Evolutionary conservation across 2,329 filamentous ascomycete species (phyloP), one percentile per base, ranked within the genome.

Genomic region (Eutypella sp.): DNA sequence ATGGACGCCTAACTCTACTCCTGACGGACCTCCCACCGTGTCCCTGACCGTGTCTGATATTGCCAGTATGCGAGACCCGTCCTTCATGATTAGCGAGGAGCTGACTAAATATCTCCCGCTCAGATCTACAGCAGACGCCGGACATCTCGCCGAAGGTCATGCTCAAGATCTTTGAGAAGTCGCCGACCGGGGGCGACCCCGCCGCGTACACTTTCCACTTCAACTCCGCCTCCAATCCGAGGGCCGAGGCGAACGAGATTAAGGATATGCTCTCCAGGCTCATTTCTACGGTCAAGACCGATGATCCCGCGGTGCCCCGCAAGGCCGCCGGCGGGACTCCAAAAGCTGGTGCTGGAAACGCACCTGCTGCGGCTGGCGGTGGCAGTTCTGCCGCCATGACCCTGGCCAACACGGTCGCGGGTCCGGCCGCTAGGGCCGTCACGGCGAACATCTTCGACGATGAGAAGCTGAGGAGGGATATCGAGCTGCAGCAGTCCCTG

Each of bases 41-140:
- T 84, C 81, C 1, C 77, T 97, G 47, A 69, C 78, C 7, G 78
- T 96, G 45, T 70, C 79, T 46, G 85, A 85, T 57, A 92, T 97
- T 60, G 89, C 85, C 42, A 96, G 89, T 93, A 74, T 63, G 84
- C 63, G 31, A 18, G 40, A 42, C 38, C 15, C 23, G 22, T 16
- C 44, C 51, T 47, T 16, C 19, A 42, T 18, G 34, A n/a, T n/a
- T 44, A 39, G 44, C 3, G 27, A 20, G 19, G 47, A 38, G 39
- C 38, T 47, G 31, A 48, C 41, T 53, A 44, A 31, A n/a, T 20
- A 25, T 22, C 22, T 38, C 5, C n/a, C n/a, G n/a, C 41, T 25
- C 57, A 93, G 89, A 97, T 69, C 80, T 99, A 41, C 92, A 99
- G 67, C 92, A 97, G 66, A 97, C 93, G 1, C 91, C 93, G 11